phyloP scores from a whole-genome alignment of 1,139 yeast species.

The Groenewaldozyma sp. region DNA sequence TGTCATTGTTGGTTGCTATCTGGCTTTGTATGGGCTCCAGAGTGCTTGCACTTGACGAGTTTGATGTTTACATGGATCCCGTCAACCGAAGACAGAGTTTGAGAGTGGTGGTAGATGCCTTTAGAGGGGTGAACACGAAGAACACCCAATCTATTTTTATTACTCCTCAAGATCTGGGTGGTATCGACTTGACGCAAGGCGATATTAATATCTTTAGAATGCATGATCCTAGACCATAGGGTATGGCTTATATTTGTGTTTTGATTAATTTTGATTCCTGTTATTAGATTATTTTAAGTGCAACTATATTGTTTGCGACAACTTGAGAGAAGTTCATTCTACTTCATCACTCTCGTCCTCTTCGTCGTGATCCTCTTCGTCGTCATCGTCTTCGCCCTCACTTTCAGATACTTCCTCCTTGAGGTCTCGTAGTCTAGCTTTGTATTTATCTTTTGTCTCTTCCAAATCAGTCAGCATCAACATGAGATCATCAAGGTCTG shows the following conservation, averaged over 20 bases:
- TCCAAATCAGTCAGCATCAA: constrained; percentile 65
- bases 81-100: constrained; percentile 79
- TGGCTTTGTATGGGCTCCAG: constrained; percentile 91
- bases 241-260: background rate
- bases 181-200: constrained; percentile 49
- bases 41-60: constrained; percentile 88
- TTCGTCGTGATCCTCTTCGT: constrained; percentile 38
- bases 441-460: constrained; percentile 55
- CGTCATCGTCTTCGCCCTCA: constrained; percentile 46
- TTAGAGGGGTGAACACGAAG: constrained; percentile 49
- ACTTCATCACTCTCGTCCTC: constrained; percentile 18
- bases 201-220: constrained; percentile 68
- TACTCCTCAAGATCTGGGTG: constrained; percentile 71
- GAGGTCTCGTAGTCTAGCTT: constrained; percentile 39
- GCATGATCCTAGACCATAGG: constrained; percentile 38
- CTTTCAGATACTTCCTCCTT: constrained; percentile 38
- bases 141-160: constrained; percentile 76
- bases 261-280: constrained; percentile 2
- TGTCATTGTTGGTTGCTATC: constrained; percentile 75
- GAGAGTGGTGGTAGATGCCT: constrained; percentile 59
- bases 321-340: no score
- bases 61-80: constrained; percentile 97
- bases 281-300: constrained; percentile 2
- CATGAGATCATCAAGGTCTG: constrained; percentile 71
- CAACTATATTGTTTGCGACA: background rate